Percentiles rank a stretch among this genome's conserved stretches.
Evolutionary conservation across 106 monocot species (phyloP).

Genomic region (Dendrobium officinale): DNA sequence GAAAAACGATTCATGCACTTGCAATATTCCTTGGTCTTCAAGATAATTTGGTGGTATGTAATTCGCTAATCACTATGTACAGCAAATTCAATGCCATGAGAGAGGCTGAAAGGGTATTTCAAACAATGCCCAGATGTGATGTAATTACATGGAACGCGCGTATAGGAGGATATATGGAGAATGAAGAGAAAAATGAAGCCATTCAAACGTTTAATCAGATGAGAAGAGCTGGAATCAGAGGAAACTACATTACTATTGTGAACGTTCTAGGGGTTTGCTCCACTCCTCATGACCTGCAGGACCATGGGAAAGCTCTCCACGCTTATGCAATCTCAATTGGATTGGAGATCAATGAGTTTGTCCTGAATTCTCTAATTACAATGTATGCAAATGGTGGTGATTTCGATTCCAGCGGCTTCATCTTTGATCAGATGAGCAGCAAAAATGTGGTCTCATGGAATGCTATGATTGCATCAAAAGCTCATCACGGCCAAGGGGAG

Average conservation of each 20-base stretch:
- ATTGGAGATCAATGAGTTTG: conserved; percentile 50
- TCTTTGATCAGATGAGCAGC: conserved; percentile 33
- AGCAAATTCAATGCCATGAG: conserved; percentile 46
- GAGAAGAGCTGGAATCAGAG: conserved; percentile 32
- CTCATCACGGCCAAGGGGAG: conserved; percentile 53
- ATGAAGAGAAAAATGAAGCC: conserved; percentile 38
- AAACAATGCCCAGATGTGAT: conserved; percentile 30
- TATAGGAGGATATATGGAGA: conserved; percentile 57
- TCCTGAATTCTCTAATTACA: conserved; percentile 66
- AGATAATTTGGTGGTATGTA: conserved; percentile 43
- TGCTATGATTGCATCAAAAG: conserved; percentile 63
- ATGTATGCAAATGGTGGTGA: conserved; percentile 83
- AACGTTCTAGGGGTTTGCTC: conserved; percentile 58
- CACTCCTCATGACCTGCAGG: conserved; percentile 21
- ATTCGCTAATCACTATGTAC: conserved; percentile 89
- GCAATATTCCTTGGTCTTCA: conserved; percentile 30
- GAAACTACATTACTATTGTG: conserved; percentile 81
- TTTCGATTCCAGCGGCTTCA: conserved; percentile 40
- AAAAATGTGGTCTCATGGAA: conserved; percentile 79
- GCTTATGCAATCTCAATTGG: conserved; percentile 44
- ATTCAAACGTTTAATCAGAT: conserved; percentile 49
- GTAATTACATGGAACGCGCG: conserved; percentile 68
- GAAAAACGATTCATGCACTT: conserved; percentile 64
- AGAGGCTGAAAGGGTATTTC: conserved; percentile 44
- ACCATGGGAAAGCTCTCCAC: conserved; percentile 53